Conservation (phyloP, 108 stramenopile genomes). For the Pseudonitzschia multiseries region DNA sequence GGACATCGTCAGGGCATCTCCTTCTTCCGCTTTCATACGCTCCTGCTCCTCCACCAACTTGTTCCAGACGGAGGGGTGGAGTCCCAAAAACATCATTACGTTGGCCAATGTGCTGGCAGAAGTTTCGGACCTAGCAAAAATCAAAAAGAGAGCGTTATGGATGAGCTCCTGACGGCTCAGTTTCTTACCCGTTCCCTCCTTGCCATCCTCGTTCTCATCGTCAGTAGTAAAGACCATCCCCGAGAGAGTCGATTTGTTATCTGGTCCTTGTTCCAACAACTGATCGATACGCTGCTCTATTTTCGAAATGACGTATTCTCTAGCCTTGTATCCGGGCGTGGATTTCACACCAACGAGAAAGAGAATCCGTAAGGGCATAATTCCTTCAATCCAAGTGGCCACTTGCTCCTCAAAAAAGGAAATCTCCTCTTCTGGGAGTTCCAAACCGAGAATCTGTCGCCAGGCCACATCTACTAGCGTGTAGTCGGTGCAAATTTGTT, state of each 20-base stretch:
- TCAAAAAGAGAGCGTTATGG: slow-evolving; percentile 48
- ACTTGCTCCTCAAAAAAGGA: slow-evolving; percentile 19
- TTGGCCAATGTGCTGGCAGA: slow-evolving; percentile 46
- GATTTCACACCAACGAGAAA: not conserved
- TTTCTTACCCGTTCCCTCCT: slow-evolving; percentile 22
- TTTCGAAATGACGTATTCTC: slow-evolving; percentile 31
- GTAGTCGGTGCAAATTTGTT: slow-evolving; percentile 15
- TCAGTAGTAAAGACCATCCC: slow-evolving; percentile 56
- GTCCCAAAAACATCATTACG: slow-evolving; percentile 39
- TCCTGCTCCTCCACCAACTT: slow-evolving; percentile 59
- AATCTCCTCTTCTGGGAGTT: slow-evolving; percentile 1
- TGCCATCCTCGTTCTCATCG: slow-evolving; percentile 18
- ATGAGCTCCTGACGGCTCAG: slow-evolving; percentile 42
- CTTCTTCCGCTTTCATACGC: slow-evolving; percentile 25
- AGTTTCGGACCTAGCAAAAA: slow-evolving; percentile 53
- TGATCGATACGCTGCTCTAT: slow-evolving; percentile 45
- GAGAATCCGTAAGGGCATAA: slow-evolving; percentile 8
- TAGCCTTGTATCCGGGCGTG: slow-evolving; percentile 24
- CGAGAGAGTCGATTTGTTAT: slow-evolving; percentile 51
- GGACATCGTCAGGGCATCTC: slow-evolving; percentile 27
- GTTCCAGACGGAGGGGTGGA: slow-evolving; percentile 44
- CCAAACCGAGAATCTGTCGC: slow-evolving; percentile 13
- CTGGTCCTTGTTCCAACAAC: slow-evolving; percentile 43
- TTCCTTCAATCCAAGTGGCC: slow-evolving; percentile 33
- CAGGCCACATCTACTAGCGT: slow-evolving; percentile 18